A percentile compares a stretch with the other conserved stretches of the same genome.
Conservation (phyloP, 495 filamentous ascomycete species). For the Mycothermus thermophilus region DNA sequence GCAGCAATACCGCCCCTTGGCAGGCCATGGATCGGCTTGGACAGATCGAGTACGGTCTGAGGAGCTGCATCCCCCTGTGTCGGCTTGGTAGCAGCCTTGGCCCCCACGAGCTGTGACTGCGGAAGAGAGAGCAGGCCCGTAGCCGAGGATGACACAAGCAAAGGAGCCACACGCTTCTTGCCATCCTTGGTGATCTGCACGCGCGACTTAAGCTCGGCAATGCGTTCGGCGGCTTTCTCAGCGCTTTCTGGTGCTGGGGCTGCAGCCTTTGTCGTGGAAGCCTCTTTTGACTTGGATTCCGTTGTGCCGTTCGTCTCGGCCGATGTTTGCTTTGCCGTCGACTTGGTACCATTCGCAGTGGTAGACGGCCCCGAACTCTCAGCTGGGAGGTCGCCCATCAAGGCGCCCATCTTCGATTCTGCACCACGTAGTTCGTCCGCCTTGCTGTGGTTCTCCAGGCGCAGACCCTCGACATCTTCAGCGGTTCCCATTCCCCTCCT, state of each 20-base stretch:
- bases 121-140: conserved; percentile 77
- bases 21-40: conserved; percentile 86
- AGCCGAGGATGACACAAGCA: conserved; percentile 77
- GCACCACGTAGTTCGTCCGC: conserved; percentile 77
- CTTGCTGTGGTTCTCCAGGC: conserved; percentile 83
- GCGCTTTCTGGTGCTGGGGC: conserved; percentile 30
- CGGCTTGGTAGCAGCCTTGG: conserved; percentile 42
- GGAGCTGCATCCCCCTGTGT: conserved; percentile 60
- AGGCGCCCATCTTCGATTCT: conserved; percentile 86
- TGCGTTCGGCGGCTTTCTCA: conserved; percentile 45
- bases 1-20: conserved; percentile 78
- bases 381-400: conserved; percentile 72
- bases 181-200: conserved; percentile 94
- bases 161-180: conserved; percentile 84
- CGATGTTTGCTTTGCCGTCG: conserved; percentile 12
- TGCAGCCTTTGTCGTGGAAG: conserved; percentile 5
- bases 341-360: conserved; percentile 30
- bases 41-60: conserved; percentile 76
- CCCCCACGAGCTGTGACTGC: conserved; percentile 65
- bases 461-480: conserved; percentile 75
- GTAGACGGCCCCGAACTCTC: conserved; percentile 22
- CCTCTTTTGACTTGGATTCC: conserved; percentile 14
- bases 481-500: conserved; percentile 75
- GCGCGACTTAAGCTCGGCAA: conserved; percentile 72
- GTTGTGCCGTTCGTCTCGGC: conserved; percentile 26